Evolutionary conservation across 2,329 filamentous ascomycete genomes (phyloP), one percentile per base, ranked within the genome.

Genomic region (Daldinia eschscholtzii): DNA sequence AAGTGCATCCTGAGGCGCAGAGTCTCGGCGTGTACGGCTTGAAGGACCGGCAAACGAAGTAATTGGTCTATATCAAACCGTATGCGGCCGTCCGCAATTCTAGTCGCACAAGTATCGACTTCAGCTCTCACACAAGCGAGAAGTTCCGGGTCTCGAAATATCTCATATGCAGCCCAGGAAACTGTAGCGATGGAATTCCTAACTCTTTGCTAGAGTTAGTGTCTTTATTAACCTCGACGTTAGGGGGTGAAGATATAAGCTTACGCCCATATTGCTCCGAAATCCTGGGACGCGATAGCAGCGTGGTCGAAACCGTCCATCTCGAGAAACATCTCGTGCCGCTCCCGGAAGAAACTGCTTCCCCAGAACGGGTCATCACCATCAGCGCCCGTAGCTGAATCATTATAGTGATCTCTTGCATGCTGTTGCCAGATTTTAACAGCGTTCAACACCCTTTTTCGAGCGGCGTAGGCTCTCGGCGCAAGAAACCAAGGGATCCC

Each of bases 1-100:
- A 76, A 76, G 64, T 78, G 71, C 72, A 76, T 76, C n/a, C 75
- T 58, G 1, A 76, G 75, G 9, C 76, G 73, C 15, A 76, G 57
- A 0, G 73, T 77, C 71, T 77, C 75, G 13, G 76, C 75, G 58
- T 77, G 76, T 13, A 74, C 67, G 23, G 75, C 75, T 61, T 75
- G 75, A 4, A 78, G 71, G 6, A 74, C 5, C 15, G 75, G 75
- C 20, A 72, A 56, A 37, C 61, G 73, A 52, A 76, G 66, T 20
- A 77, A 44, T 42, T 65, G 58, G 46, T 75, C 70, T 18, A 71
- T 44, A 52, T 73, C 67, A 41, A 76, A 76, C 62, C 37, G 64
- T 28, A 75, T 64, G 20, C 50, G 57, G 52, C 65, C 52, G 48
- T 73, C 61, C 63, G 57, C 57, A 57, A 2, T 10, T 53, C 58